Conservation (phyloP, 2,329 filamentous ascomycete species). For the Pyrenophora tritici-repentis region DNA sequence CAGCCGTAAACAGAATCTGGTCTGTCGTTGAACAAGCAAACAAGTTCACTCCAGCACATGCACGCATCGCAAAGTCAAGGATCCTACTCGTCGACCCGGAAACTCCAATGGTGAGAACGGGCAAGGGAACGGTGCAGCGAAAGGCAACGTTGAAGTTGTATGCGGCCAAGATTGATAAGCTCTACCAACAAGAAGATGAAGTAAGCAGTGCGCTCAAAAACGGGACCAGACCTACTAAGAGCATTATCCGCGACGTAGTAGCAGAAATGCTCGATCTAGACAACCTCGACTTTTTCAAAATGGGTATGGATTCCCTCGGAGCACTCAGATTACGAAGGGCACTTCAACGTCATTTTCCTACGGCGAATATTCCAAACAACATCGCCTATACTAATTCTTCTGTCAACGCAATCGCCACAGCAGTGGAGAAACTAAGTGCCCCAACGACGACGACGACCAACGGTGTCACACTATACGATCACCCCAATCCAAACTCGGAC, state of each 20-base stretch:
- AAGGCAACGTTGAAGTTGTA: too few relatives aligned
- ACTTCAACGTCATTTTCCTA: conserved; percentile 3
- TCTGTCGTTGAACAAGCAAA: background rate
- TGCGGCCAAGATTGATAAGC: background rate
- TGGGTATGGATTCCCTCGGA: conserved; percentile 11
- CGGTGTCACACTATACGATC: too few relatives aligned
- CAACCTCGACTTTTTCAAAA: conserved; percentile 5
- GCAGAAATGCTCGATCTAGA: background rate
- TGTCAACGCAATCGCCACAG: background rate
- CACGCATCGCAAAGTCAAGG: background rate
- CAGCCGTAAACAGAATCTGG: background rate
- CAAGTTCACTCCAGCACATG: background rate
- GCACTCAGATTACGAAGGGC: conserved; percentile 3
- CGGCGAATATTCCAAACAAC: background rate
- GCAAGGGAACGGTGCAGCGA: background rate
- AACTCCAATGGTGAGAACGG: background rate
- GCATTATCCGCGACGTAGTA: background rate
- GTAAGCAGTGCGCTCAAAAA: too few relatives aligned
- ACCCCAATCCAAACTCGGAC: too few relatives aligned
- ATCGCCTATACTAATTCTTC: background rate
- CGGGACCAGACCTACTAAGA: background rate
- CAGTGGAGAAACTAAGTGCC: background rate
- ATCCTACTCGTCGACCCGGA: background rate
- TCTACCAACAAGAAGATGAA: background rate
- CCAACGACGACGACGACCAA: too few relatives aligned